Evolutionary conservation across 2,329 filamentous ascomycete species (phyloP).

Genomic region (Aureobasidium sp.): DNA sequence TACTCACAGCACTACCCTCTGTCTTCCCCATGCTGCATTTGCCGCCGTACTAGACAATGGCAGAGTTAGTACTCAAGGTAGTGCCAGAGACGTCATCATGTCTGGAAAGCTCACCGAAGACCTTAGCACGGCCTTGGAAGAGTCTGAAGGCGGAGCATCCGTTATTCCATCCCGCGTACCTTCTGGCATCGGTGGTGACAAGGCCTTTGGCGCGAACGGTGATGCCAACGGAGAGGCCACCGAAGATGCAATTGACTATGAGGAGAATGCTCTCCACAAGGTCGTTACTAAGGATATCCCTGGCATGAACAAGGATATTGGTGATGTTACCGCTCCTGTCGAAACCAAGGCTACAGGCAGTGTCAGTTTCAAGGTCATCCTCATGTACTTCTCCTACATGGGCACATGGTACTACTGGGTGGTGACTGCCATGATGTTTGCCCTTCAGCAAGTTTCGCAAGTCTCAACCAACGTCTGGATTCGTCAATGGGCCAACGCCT

Average conservation of each 20-base stretch:
- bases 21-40: slow-evolving; percentile 68
- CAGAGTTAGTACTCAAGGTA: slow-evolving; percentile 66
- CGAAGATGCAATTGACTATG: slow-evolving; percentile 19
- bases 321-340: slow-evolving; percentile 29
- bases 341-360: slow-evolving; percentile 79
- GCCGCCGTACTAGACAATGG: slow-evolving; percentile 86
- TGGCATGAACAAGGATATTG: slow-evolving; percentile 26
- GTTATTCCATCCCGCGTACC: slow-evolving; percentile 67
- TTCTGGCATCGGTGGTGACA: slow-evolving; percentile 60
- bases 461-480: slow-evolving; percentile 94
- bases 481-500: slow-evolving; percentile 87
- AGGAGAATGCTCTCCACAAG: slow-evolving; percentile 39
- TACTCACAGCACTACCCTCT: slow-evolving; percentile 89
- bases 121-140: slow-evolving; percentile 49
- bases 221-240: slow-evolving; percentile 42
- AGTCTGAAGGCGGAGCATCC: slow-evolving; percentile 61
- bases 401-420: slow-evolving; percentile 96
- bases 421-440: slow-evolving; percentile 64
- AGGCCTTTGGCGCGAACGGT: slow-evolving; percentile 22
- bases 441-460: slow-evolving; percentile 71
- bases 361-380: slow-evolving; percentile 79
- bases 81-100: slow-evolving; percentile 65
- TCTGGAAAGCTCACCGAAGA: slow-evolving; percentile 86
- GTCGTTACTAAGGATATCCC: slow-evolving; percentile 30
- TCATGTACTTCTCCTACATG: slow-evolving; percentile 82